phyloP scores from a whole-genome alignment of 257 asterid genomes.

The Jasminum sambac region DNA sequence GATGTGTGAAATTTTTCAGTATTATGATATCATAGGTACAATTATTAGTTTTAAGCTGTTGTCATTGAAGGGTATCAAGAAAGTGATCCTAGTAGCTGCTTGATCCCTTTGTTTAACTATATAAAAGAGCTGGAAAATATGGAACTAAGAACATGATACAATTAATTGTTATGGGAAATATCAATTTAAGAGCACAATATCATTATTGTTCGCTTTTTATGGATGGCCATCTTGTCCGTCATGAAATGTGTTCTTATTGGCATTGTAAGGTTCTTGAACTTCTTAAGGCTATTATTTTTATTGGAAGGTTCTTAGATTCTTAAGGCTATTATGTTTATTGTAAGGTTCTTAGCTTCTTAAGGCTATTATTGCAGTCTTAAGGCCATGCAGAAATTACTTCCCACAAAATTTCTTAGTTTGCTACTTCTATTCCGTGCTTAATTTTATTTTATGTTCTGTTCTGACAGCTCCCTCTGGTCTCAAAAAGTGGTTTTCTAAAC shows the following conservation, averaged over 20 bases:
- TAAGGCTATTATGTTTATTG: too few species aligned
- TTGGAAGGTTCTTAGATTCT: too few species aligned
- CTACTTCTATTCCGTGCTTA: too few species aligned
- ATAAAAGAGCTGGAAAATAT: not conserved
- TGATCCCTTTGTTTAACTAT: not conserved
- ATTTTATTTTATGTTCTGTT: not conserved
- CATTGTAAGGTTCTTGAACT: not conserved
- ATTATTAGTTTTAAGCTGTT: not conserved
- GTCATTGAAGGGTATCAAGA: not conserved
- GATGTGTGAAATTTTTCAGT: not conserved
- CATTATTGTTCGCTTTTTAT: not conserved
- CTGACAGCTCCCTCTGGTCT: constrained; percentile 31
- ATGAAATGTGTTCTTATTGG: not conserved
- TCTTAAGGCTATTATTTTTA: too few species aligned
- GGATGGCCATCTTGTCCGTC: not conserved
- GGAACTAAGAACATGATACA: not conserved
- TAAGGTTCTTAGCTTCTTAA: too few species aligned
- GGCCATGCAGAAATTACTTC: not conserved
- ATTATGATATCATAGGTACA: not conserved
- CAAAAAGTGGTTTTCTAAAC: constrained; percentile 35
- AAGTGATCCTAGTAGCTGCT: not conserved
- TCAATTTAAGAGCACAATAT: not conserved
- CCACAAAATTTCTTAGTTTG: not conserved
- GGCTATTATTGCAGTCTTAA: not conserved
- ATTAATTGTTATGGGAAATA: not conserved